These are phyloP conservation scores for Gracilariopsis chorda DNA, from an alignment of 23 red algal genomes.

Conservation along the genomic window DNA sequence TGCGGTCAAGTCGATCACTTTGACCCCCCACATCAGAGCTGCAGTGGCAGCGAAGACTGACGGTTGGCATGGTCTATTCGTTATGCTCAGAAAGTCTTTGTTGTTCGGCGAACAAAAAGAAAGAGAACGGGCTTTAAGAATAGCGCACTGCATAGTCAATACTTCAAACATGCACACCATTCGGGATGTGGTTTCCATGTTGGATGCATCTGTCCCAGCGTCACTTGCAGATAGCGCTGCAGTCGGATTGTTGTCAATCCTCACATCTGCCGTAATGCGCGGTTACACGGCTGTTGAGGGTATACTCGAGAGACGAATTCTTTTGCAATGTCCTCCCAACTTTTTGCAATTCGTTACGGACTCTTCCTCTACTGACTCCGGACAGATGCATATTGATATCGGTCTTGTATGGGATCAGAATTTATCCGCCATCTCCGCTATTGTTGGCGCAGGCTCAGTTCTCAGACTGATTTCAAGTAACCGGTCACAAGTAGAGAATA, in stretches of 20 bases:
- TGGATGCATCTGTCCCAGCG: slow-evolving; percentile 12
- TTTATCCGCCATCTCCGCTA: slow-evolving; percentile 21
- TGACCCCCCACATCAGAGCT: neutral
- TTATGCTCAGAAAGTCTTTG: slow-evolving; percentile 27
- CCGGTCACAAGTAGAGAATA: neutral
- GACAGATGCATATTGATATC: slow-evolving; percentile 27
- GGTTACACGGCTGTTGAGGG: neutral
- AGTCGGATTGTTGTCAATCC: slow-evolving; percentile 21
- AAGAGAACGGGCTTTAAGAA: neutral
- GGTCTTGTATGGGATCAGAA: slow-evolving; percentile 42
- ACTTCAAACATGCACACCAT: neutral
- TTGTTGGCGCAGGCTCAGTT: slow-evolving; percentile 28
- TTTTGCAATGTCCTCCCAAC: slow-evolving; percentile 1
- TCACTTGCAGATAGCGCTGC: slow-evolving; percentile 16
- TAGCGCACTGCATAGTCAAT: neutral
- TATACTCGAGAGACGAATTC: slow-evolving; percentile 20
- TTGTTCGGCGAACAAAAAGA: slow-evolving; percentile 24
- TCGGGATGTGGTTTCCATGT: neutral
- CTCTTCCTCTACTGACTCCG: neutral
- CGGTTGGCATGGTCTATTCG: slow-evolving; percentile 17
- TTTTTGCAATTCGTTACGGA: neutral
- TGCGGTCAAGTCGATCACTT: neutral
- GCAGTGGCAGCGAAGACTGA: neutral
- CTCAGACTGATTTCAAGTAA: neutral
- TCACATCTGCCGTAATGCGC: slow-evolving; percentile 10